Percentiles rank a stretch among this genome's conserved stretches.
Evolutionary conservation across 306 rosid species (phyloP).

Genomic region (Begonia fuchsioides): DNA sequence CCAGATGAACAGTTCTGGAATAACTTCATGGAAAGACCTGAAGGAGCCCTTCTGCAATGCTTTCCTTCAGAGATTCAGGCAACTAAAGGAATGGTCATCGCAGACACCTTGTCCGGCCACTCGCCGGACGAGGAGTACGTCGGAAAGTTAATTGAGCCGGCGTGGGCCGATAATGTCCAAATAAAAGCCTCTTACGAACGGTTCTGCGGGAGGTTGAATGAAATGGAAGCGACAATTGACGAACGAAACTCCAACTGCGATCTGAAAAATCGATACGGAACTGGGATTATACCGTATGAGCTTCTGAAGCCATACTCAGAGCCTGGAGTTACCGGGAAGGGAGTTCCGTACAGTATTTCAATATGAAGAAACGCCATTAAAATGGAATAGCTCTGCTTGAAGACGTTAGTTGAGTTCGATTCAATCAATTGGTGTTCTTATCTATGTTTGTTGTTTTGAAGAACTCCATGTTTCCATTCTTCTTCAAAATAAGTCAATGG

Average conservation of each 20-base stretch:
- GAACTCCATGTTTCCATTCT: no score
- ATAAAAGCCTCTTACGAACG: constrained; percentile 17
- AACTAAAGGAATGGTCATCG: constrained; percentile 20
- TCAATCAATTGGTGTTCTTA: no score
- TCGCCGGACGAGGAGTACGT: constrained; percentile 23
- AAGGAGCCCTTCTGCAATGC: constrained; percentile 16
- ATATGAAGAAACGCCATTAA: not conserved
- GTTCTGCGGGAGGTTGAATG: constrained; percentile 13
- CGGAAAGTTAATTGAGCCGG: constrained; percentile 13
- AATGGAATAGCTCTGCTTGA: no score
- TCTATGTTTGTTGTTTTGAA: no score
- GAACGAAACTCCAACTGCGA: constrained; percentile 13
- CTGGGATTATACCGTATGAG: constrained; percentile 22
- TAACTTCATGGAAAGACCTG: constrained; percentile 13
- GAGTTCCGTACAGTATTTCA: constrained; percentile 22
- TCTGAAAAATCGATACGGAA: constrained; percentile 21
- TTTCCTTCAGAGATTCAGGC: constrained; percentile 31
- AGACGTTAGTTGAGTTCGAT: no score
- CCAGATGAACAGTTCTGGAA: constrained; percentile 11
- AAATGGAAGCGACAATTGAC: constrained; percentile 16
- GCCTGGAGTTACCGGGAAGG: constrained; percentile 22
- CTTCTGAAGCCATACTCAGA: constrained; percentile 25
- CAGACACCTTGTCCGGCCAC: constrained; percentile 17
- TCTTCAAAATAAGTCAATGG: no score
- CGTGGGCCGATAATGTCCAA: constrained; percentile 19